Conservation (phyloP, 1,284 basidiomycete genomes). For the Malassezia sp. region DNA sequence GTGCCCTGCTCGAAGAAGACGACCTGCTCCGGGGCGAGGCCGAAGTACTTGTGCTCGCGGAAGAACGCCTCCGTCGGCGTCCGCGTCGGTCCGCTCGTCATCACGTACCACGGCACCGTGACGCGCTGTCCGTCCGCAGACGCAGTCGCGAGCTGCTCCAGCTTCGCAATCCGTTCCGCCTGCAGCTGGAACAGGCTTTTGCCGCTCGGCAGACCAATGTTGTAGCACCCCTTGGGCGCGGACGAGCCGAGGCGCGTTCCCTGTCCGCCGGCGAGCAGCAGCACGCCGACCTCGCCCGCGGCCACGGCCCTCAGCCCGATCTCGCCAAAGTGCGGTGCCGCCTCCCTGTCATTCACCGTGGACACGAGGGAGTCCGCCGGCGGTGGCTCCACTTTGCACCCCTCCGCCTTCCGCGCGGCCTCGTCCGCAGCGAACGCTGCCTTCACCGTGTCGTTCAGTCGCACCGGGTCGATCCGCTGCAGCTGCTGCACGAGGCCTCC, state of each 20-base stretch:
- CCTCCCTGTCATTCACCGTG: conserved; percentile 28
- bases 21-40: conserved; percentile 66
- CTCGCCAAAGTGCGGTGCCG: conserved; percentile 52
- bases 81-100: conserved; percentile 95
- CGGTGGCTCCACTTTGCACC: conserved; percentile 40
- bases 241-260: conserved; percentile 84
- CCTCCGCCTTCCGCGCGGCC: conserved; percentile 49
- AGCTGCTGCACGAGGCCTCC: conserved; percentile 62
- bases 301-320: conserved; percentile 71
- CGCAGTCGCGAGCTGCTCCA: conserved; percentile 61
- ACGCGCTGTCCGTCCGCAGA: conserved; percentile 50
- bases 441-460: conserved; percentile 77
- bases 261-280: conserved; percentile 96
- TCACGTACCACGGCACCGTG: conserved; percentile 90
- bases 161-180: conserved; percentile 76
- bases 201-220: conserved; percentile 82
- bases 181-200: conserved; percentile 94
- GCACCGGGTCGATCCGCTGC: conserved; percentile 67
- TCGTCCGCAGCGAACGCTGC: conserved; percentile 65
- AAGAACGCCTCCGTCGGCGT: conserved; percentile 79
- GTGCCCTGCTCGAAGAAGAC: conserved; percentile 97
- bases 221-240: conserved; percentile 94
- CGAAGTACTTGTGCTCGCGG: conserved; percentile 66
- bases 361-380: conserved; percentile 25
- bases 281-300: conserved; percentile 71